These are phyloP conservation scores for Apiotrichum porosum DNA, from an alignment of 1,284 basidiomycete species.

Conservation along the genomic window DNA sequence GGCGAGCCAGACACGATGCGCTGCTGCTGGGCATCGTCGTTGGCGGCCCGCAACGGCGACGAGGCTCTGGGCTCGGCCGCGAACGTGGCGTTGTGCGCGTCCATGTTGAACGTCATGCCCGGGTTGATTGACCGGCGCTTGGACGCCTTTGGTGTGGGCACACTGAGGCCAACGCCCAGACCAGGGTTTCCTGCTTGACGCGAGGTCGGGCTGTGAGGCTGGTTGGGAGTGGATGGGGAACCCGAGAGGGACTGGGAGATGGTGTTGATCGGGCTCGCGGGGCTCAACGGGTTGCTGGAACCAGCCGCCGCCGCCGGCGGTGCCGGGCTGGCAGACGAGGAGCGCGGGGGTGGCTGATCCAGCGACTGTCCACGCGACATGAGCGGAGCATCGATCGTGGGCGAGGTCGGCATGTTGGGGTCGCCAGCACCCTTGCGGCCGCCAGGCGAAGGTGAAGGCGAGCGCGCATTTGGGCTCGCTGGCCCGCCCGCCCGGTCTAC, in stretches of 20 bases:
- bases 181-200: constrained; percentile 13
- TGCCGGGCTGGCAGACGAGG: not conserved
- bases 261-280: not conserved
- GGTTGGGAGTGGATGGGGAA: not conserved
- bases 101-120: constrained; percentile 44
- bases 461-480: constrained; percentile 1
- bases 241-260: not conserved
- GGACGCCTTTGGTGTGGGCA: constrained; percentile 39
- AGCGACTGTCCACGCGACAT: constrained; percentile 1
- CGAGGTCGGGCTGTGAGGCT: not conserved
- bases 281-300: no score
- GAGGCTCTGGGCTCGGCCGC: constrained; percentile 38
- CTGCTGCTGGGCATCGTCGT: no score
- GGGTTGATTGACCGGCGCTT: constrained; percentile 49
- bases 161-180: constrained; percentile 33
- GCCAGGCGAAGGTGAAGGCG: not conserved
- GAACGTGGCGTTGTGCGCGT: constrained; percentile 34
- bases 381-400: not conserved
- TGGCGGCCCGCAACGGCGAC: constrained; percentile 38
- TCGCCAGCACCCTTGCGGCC: not conserved
- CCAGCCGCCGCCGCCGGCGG: not conserved
- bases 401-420: constrained; percentile 4
- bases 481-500: not conserved
- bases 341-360: not conserved
- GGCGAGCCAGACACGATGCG: no score